Conservation (phyloP, 192 early-diverging fungal genomes). For the Coemansia sp. region DNA sequence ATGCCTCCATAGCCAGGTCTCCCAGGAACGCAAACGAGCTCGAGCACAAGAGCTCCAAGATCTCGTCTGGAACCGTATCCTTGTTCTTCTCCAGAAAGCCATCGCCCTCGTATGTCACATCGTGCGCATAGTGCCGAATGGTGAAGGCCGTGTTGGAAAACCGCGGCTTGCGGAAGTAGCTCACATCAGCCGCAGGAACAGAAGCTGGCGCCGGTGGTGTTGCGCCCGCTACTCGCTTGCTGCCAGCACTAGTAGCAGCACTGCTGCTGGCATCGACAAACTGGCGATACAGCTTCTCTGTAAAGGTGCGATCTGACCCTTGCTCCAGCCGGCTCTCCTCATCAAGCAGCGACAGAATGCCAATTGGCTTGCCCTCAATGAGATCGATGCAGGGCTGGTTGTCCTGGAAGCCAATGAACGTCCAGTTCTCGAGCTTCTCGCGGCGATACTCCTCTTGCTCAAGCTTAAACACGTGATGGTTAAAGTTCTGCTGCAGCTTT, state of each 20-base stretch:
- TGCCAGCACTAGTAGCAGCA: background rate
- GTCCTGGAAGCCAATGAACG: constrained; percentile 97
- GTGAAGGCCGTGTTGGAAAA: constrained; percentile 90
- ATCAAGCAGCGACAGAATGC: constrained; percentile 90
- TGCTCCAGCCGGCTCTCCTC: constrained; percentile 62
- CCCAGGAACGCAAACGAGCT: constrained; percentile 44
- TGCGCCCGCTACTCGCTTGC: background rate
- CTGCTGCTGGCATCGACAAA: constrained; percentile 14
- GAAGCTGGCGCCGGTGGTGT: background rate
- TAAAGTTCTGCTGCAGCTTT: constrained; percentile 74
- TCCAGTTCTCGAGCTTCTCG: constrained; percentile 90
- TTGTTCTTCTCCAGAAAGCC: constrained; percentile 98
- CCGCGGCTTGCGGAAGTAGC: constrained; percentile 86
- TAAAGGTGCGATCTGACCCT: constrained; percentile 50
- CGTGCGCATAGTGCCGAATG: constrained; percentile 91
- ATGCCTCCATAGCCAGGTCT: constrained; percentile 13
- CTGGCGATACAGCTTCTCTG: constrained; percentile 51
- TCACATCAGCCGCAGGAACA: constrained; percentile 10
- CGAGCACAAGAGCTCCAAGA: constrained; percentile 44
- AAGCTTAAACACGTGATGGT: constrained; percentile 71
- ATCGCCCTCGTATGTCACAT: constrained; percentile 93
- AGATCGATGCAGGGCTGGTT: constrained; percentile 98
- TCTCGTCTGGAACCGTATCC: constrained; percentile 94
- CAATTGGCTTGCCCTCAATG: constrained; percentile 89
- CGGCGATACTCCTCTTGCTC: constrained; percentile 80